Conservation (phyloP, 768 basidiomycete genomes). For the Mycena galopus region DNA sequence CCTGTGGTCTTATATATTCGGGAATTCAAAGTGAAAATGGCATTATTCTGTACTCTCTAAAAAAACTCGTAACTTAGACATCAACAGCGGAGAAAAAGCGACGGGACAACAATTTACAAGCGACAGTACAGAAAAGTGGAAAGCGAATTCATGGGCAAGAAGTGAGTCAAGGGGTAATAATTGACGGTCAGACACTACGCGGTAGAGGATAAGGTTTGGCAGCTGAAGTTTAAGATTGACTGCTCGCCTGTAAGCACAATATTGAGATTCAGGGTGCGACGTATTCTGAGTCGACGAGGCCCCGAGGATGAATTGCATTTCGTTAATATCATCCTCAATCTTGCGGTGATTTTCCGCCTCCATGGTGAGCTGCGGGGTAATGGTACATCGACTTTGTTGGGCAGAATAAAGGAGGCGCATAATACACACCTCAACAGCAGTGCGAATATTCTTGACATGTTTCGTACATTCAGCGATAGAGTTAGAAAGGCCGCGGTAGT, state of each 20-base stretch:
- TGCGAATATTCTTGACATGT: background rate
- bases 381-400: too few species aligned
- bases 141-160: too few species aligned
- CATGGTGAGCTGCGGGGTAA: background rate
- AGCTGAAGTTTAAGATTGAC: background rate
- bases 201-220: too few species aligned
- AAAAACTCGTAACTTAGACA: too few species aligned
- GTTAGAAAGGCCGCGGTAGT: background rate
- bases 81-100: too few species aligned
- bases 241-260: background rate
- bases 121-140: too few species aligned
- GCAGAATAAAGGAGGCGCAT: background rate
- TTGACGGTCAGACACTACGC: too few species aligned
- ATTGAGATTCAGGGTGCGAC: background rate
- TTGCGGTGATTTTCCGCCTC: conserved; percentile 9
- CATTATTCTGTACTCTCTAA: too few species aligned
- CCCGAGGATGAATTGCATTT: background rate
- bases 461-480: background rate
- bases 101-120: too few species aligned
- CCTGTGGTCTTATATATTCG: too few species aligned
- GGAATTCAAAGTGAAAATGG: too few species aligned
- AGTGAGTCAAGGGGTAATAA: too few species aligned
- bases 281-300: background rate
- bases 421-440: background rate
- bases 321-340: background rate